Base-by-base conservation (phyloP, 495 filamentous ascomycete species). In the Apodospora peruviana region DNA sequence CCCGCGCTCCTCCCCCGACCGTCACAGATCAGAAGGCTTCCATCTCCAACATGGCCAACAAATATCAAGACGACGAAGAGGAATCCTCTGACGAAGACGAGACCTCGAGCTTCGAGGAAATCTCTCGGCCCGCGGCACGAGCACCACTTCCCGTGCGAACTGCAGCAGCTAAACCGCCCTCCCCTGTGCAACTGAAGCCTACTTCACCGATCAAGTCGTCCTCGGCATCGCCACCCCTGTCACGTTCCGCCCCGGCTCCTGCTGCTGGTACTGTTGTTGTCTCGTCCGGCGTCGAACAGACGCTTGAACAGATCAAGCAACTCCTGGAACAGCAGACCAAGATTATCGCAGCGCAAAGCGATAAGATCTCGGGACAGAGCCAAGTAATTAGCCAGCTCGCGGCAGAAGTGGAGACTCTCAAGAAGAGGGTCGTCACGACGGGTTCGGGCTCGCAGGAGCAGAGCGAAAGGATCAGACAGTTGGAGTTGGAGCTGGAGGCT, bases 1-100 rank as follows among this genome's bases (percentile, higher is more conserved):
- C 71, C 47, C 72, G 71, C n/a, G n/a, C n/a, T 35, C 78, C 82
- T 18, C 80, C 83, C 16, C 82, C 81, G 2, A 83, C 79, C 4
- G 82, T 90, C 72, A 82, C 82, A 52, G 88, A 93, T 50, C 90
- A 90, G 71, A 89, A 89, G 56, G 77, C 75, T 44, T 91, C 89
- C 0, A 91, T 96, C 69, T 81, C 87, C 23, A 80, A 80, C 43
- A 81, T 90, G 73, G 90, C 91, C 1, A 79, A 77, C 60, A 95
- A 90, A 67, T 95, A 85, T 62, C 81, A 88, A 45, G 90, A 94
- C 61, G 68, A 86, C 14, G 81, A 84, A 20, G 81, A 79, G 17
- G 79, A 78, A 10, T 68, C 69, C 11, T 71, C 70, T 11, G 72
- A 79, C 8, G 79, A 82, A 3, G 81, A 84, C 43, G 86, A 89